Base-by-base conservation (phyloP, 73 alveolate species). In the Paramecium octaurelia region DNA sequence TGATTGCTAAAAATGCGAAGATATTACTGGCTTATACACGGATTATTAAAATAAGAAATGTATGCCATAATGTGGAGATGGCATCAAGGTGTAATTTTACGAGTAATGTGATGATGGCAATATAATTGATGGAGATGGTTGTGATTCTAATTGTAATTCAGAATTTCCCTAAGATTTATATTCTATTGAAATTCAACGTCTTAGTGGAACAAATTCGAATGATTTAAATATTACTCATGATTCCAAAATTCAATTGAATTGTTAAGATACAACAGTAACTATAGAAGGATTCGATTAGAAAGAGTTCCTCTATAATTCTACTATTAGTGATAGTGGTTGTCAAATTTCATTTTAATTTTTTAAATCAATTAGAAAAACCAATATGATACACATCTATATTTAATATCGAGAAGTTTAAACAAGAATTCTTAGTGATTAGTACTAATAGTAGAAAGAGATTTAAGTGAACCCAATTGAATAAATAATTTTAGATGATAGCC, bases 51-150 rank as follows among this genome's bases (percentile, higher is more conserved):
- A 12, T 50, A 50, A 50, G 18, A 50, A 50, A n/a, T 50, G 64
- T 50, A 5, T 50, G 29, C 64, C 64, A 3, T 16, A 14, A 50
- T 71, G 87, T 71, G 87, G 87, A 12, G 87, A 71, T 71, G 88
- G 69, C 23, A 31, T 31, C 10, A 21, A 11, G 21, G n/a, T 44
- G 6, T 9, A 9, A 18, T 27, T 12, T 24, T 75, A 34, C 11
- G 88, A 75, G 38, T 75, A 75, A 40, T 75, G 88, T 38, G 88
- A 75, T 75, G 88, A 75, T 75, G 88, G 88, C 6, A 75, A 75
- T 36, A 16, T 36, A 34, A 18, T 71, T 12, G 88, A 36, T 36
- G 60, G 88, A 21, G 88, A 75, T 75, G 88, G 88, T 34, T 75
- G 69, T 44, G 20, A 36, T 31, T 27, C 50, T 31, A 27, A 68